Percentiles rank a stretch among this genome's conserved stretches.
Evolutionary conservation across 164 flowering plant species (phyloP).

Genomic region (Vitis cinerea): DNA sequence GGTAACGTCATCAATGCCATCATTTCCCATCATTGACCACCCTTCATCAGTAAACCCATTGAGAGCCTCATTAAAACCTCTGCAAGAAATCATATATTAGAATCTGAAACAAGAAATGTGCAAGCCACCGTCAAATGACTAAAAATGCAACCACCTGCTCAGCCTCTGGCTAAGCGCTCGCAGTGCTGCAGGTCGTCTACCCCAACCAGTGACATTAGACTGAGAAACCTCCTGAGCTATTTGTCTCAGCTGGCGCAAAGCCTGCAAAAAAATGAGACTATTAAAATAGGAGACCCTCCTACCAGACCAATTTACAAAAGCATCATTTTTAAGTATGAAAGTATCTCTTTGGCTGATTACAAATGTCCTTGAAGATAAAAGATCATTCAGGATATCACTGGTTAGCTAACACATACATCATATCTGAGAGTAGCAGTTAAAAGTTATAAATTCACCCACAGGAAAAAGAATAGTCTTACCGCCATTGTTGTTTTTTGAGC

Average conservation of each 20-base stretch:
- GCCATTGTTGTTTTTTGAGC: conserved; percentile 93
- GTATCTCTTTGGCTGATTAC: too few species aligned
- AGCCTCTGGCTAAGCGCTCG: conserved; percentile 83
- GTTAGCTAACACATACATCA: too few species aligned
- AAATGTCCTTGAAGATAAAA: too few species aligned
- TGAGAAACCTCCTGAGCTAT: conserved; percentile 81
- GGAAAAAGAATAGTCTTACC: conserved; percentile 34
- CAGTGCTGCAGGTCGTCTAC: conserved; percentile 82
- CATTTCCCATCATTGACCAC: conserved; percentile 83
- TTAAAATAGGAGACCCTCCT: background rate
- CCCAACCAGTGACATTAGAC: conserved; percentile 67
- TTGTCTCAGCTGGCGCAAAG: conserved; percentile 88
- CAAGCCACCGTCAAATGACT: background rate
- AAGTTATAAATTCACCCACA: background rate
- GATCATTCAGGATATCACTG: too few species aligned
- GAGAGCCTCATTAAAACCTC: conserved; percentile 97
- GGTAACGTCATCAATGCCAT: conserved; percentile 92
- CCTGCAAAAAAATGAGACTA: conserved; percentile 40
- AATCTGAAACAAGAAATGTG: background rate
- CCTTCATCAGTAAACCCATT: conserved; percentile 96
- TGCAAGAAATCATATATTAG: conserved; percentile 23
- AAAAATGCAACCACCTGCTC: conserved; percentile 52
- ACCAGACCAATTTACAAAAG: background rate
- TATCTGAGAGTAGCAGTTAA: background rate
- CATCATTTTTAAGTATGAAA: background rate